Conservation (phyloP, 176 grass and related monocot species). For the Bonia amplexicaulis region DNA sequence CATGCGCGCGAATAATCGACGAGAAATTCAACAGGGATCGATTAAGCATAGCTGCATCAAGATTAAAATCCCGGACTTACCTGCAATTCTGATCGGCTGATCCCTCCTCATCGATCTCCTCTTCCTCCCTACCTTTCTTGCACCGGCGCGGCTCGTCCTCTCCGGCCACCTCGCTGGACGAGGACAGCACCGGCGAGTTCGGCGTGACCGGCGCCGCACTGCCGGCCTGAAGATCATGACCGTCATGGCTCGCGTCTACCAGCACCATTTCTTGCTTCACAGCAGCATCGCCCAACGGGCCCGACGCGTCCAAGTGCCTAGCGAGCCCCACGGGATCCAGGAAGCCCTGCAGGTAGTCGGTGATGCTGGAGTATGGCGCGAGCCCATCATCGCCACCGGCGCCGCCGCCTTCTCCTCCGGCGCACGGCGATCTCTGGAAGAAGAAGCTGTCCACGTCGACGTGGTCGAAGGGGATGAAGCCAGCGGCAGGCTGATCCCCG, state of each 20-base stretch:
- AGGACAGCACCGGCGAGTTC: slow-evolving; percentile 40
- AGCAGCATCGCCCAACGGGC: not conserved
- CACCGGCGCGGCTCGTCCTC: not conserved
- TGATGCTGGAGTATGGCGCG: slow-evolving; percentile 25
- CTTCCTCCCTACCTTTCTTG: slow-evolving; percentile 19
- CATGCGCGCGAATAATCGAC: not conserved
- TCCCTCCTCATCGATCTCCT: not conserved
- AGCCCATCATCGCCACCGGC: not conserved
- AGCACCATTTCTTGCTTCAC: not conserved
- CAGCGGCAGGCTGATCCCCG: not conserved
- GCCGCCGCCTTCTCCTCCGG: not conserved
- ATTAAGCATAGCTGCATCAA: not conserved
- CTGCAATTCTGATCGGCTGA: slow-evolving; percentile 17
- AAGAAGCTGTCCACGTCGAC: not conserved
- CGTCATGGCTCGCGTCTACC: not conserved
- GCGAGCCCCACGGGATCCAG: slow-evolving; percentile 14
- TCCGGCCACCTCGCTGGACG: slow-evolving; percentile 16
- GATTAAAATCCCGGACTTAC: not conserved
- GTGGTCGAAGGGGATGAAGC: not conserved
- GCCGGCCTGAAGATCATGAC: not conserved
- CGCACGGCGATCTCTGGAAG: not conserved
- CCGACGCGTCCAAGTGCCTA: not conserved
- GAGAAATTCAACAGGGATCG: not conserved
- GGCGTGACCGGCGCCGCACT: not conserved
- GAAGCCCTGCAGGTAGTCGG: slow-evolving; percentile 24